Base-by-base conservation (phyloP, 768 basidiomycete genomes). In the Pholiota conissans region DNA sequence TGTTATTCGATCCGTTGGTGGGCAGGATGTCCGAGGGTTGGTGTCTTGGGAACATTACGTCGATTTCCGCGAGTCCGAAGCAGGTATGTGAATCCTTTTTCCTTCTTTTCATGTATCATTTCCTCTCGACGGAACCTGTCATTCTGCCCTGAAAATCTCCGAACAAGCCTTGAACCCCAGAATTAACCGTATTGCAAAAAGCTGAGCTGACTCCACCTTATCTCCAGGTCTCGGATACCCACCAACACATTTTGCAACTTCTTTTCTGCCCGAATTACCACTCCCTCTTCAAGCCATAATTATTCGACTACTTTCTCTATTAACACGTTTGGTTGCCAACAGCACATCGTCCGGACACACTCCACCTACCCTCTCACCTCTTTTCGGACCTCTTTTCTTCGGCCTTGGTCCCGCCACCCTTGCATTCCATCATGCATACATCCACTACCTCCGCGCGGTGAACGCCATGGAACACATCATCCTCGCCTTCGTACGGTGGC, bases 401-500 rank as follows among this genome's bases (percentile, higher is more conserved):
- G 94, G 95, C 52, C 82, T 95, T 57, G 79, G 79, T 11, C 77
- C 80, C 1, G 74, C 79, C 26, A 75, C 77, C 1, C 73, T 80
- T 51, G 72, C 78, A 5, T 81, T 81, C 66, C 79, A 79, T 57
- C 77, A 80, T 67, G 72, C 79, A 1, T 81, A 81, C 63, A 65
- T 76, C 7, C 79, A 79, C 65, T 98, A 93, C 69, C 83, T 96
- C 29, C 87, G 90, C 45, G 81, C 91, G 14, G 87, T 89, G 3
- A 85, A 87, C 32, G 96, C 95, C 1, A 91, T 90, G 64, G 96
- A 99, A 68, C 96, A 99, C 63, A 77, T 99, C 49, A 76, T 98
- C n/a, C 82, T 98, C 11, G 83, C 92, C 0, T 96, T 89, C 70
- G 88, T 98, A 57, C 85, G 95, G 28, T 90, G 86, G 78, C 87